phyloP scores from a whole-genome alignment of 2,329 filamentous ascomycete genomes.

The Alternaria incomplexa region DNA sequence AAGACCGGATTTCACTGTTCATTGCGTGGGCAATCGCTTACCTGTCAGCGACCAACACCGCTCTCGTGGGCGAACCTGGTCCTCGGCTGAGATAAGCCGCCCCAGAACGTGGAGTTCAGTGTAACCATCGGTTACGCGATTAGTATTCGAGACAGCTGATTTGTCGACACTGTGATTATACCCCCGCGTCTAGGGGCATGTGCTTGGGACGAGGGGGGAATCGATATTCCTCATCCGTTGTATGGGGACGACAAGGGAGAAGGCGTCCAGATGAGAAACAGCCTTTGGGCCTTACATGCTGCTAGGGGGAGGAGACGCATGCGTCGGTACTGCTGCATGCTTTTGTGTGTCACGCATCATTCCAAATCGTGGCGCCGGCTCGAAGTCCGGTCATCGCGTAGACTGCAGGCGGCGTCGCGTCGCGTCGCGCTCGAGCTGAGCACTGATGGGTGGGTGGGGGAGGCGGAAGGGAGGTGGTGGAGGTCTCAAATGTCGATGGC shows the following conservation, averaged over 20 bases:
- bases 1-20: background rate
- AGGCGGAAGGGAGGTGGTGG: too few relatives aligned
- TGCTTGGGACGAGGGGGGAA: background rate
- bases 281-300: constrained; percentile 15
- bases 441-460: too few relatives aligned
- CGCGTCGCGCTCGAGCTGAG: background rate
- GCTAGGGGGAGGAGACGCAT: constrained; percentile 19
- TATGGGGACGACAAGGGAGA: background rate
- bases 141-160: background rate
- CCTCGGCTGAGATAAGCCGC: constrained; percentile 1
- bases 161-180: background rate
- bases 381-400: background rate
- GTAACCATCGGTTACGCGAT: background rate
- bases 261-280: constrained; percentile 7
- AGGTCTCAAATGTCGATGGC: too few relatives aligned
- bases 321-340: background rate
- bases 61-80: background rate
- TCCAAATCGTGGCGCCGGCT: background rate
- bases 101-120: background rate
- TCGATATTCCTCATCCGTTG: background rate
- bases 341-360: background rate
- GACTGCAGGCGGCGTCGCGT: background rate
- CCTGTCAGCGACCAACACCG: constrained; percentile 1
- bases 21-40: constrained; percentile 2
- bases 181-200: too few relatives aligned